Base-by-base conservation (phyloP, 176 grass and related monocot species). In the Thinopyrum elongatum region DNA sequence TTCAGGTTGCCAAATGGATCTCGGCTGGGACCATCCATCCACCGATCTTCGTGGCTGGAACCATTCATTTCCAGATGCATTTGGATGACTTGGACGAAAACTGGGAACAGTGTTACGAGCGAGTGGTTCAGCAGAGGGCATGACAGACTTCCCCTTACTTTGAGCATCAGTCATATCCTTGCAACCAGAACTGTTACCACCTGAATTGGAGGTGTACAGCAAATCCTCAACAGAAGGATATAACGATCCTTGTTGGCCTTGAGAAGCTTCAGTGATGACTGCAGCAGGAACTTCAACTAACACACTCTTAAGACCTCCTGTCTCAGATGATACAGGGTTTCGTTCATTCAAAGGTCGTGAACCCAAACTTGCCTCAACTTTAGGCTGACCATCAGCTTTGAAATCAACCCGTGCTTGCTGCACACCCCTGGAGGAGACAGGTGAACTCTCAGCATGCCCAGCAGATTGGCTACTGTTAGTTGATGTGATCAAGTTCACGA, bases 181-280 rank as follows among this genome's bases (percentile, higher is more conserved):
- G 72, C 53, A 29, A 17, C 68, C 47, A 34, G 64, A 70, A 16
- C 62, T 89, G 70, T 89, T 78, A 30, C 13, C 84, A 30, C 70
- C 70, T 55, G 49, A 58, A 82, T 26, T 70, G 29, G 36, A 4
- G 36, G 89, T 60, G 17, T 85, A 91, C 46, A 88, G 29, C 70
- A 88, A 49, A 9, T 85, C 82, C 23, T 91, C 82, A 85, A 91
- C 35, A 35, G 85, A 85, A 47, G 89, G 89, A 64, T 91, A 91
- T 68, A 84, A 27, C 10, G 82, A 88, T 64, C 53, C 10, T 49
- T 84, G 86, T 77, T 88, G 85, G 29, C 14, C 70, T 51, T 88
- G 77, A 57, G 89, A 69, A 88, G 76, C 29, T 38, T 58, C 76
- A 87, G 8, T 19, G 30, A 4, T 68, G 23, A 28, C 29, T 41